Evolutionary conservation across 164 flowering plant species (phyloP).

Genomic region (Stephania yunnanensis): DNA sequence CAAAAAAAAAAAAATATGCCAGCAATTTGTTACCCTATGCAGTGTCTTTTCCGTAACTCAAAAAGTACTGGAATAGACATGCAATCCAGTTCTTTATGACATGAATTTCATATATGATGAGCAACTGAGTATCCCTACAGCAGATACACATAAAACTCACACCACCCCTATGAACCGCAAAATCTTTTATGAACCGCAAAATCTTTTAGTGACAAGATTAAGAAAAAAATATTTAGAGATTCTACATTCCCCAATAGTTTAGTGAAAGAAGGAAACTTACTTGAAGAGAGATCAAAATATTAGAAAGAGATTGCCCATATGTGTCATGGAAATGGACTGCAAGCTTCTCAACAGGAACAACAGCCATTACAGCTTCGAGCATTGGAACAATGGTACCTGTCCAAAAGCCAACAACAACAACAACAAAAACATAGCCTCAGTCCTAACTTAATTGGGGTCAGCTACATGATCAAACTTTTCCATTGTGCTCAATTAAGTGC

Average conservation of each 20-base stretch:
- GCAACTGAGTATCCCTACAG: not conserved
- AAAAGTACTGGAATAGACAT: not conserved
- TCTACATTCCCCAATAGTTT: not conserved
- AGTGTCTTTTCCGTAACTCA: not conserved
- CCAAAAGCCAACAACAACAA: not conserved
- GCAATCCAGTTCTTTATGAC: not conserved
- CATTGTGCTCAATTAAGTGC: too few species aligned
- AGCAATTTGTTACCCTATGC: not conserved
- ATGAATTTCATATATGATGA: not conserved
- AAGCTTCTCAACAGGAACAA: slow-evolving; percentile 82
- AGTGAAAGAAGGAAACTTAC: slow-evolving; percentile 31
- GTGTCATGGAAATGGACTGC: slow-evolving; percentile 99
- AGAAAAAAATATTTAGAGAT: not conserved
- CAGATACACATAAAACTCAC: too few species aligned
- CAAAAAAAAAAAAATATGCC: not conserved
- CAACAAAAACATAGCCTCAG: too few species aligned
- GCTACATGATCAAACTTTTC: too few species aligned
- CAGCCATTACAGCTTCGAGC: slow-evolving; percentile 92
- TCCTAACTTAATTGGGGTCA: too few species aligned
- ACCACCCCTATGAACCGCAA: too few species aligned
- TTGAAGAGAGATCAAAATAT: slow-evolving; percentile 83
- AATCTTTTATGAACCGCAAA: not conserved
- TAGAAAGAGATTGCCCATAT: slow-evolving; percentile 94
- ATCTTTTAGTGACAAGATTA: not conserved
- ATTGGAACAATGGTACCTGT: slow-evolving; percentile 84